Evolutionary conservation across 1,284 basidiomycete species (phyloP).

Genomic region (Puccinia horiana): DNA sequence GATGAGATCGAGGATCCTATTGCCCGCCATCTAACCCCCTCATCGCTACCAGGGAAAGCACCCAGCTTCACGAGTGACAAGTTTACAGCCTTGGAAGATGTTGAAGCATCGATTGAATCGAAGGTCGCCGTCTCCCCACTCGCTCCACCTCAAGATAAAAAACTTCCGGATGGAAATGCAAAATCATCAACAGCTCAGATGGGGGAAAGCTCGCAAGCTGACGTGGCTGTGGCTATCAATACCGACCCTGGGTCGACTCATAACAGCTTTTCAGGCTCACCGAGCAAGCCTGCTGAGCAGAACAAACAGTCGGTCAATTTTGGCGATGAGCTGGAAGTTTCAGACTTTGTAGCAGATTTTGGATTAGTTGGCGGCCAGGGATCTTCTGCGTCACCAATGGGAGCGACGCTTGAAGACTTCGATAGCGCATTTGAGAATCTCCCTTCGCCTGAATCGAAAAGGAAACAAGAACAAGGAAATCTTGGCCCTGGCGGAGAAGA

Average conservation of each 20-base stretch:
- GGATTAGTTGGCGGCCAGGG: background rate
- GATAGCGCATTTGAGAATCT: conserved; percentile 46
- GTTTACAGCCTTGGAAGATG: conserved; percentile 32
- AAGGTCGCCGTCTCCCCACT: background rate
- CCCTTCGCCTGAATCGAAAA: conserved; percentile 12
- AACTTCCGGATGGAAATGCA: background rate
- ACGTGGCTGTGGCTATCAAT: background rate
- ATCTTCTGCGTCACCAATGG: background rate
- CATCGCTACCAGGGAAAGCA: conserved; percentile 5
- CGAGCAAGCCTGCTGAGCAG: background rate
- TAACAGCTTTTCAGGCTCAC: background rate
- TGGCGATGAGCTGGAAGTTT: conserved; percentile 39
- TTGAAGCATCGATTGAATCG: conserved; percentile 10
- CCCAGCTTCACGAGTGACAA: conserved; percentile 14
- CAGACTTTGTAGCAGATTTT: conserved; percentile 43
- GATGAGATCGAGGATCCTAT: conserved; percentile 39
- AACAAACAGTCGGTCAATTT: conserved; percentile 7
- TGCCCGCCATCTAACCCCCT: conserved; percentile 9
- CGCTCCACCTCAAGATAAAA: background rate
- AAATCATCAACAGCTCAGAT: background rate
- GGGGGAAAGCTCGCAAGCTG: background rate
- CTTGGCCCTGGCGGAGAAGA: background rate
- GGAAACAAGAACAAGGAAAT: background rate
- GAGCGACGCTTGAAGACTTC: conserved; percentile 42
- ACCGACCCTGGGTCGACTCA: background rate